phyloP scores from a whole-genome alignment of 1,284 basidiomycete species.

The Leccinum fallax region DNA sequence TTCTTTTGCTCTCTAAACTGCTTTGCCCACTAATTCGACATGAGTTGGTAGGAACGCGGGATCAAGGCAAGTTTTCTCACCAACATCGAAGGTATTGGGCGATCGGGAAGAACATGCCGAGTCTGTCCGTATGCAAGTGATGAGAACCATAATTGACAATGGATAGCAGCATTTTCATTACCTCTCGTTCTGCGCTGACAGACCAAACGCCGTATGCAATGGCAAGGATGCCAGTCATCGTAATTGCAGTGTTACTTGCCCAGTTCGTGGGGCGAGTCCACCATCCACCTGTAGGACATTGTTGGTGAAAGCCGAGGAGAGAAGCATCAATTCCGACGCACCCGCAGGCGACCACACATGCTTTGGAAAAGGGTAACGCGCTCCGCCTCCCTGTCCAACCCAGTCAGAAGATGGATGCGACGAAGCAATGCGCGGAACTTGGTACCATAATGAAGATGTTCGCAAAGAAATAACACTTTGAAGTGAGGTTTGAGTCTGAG shows the following conservation, averaged over 20 bases:
- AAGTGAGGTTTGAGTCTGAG: neutral
- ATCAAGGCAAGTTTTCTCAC: constrained; percentile 39
- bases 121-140: constrained; percentile 19
- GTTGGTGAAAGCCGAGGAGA: constrained; percentile 3
- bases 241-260: constrained; percentile 66
- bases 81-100: constrained; percentile 66
- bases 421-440: neutral
- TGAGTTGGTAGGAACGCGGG: constrained; percentile 4
- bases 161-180: constrained; percentile 32
- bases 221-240: constrained; percentile 57
- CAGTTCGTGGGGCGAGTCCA: constrained; percentile 74
- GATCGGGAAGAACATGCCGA: constrained; percentile 46
- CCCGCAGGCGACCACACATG: constrained; percentile 72
- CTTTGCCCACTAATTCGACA: constrained; percentile 48
- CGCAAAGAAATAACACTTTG: neutral
- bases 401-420: neutral
- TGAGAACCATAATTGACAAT: constrained; percentile 6
- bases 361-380: constrained; percentile 70
- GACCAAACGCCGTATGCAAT: constrained; percentile 62
- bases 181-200: constrained; percentile 67
- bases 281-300: constrained; percentile 60
- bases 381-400: constrained; percentile 57
- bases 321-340: constrained; percentile 26
- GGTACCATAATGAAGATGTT: constrained; percentile 14
- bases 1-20: constrained; percentile 43